Evolutionary conservation across 148 eudicot species (phyloP).

Genomic region (Amaranthus palmeri): DNA sequence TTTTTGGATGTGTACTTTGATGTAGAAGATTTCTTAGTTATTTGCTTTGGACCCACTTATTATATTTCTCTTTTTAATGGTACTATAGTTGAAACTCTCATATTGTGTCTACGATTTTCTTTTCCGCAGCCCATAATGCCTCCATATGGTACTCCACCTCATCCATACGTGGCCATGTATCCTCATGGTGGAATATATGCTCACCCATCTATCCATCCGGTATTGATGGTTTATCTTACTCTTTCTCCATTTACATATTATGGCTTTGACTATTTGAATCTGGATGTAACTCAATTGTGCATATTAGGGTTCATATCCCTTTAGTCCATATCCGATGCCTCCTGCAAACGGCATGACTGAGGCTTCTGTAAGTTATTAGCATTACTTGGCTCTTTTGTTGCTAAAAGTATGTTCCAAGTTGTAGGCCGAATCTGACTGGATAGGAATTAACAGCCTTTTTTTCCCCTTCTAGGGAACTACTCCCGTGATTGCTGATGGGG

Average conservation of each 20-base stretch:
- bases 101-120: slow-evolving; percentile 12
- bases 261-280: neutral
- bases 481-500: slow-evolving; percentile 58
- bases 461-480: slow-evolving; percentile 51
- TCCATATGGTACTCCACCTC: slow-evolving; percentile 99
- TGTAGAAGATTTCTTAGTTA: neutral
- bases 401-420: neutral
- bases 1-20: neutral
- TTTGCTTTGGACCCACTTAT: neutral
- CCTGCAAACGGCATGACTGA: slow-evolving; percentile 85
- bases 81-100: slow-evolving; percentile 1
- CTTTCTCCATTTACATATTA: slow-evolving; percentile 2
- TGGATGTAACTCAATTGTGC: neutral
- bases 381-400: neutral
- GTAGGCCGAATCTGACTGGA: neutral
- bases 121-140: slow-evolving; percentile 80
- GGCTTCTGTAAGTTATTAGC: slow-evolving; percentile 68
- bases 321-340: slow-evolving; percentile 85
- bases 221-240: slow-evolving; percentile 25
- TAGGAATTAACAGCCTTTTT: slow-evolving; percentile 11
- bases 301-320: slow-evolving; percentile 88
- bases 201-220: slow-evolving; percentile 97
- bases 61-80: neutral
- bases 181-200: slow-evolving; percentile 94
- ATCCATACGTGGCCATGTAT: slow-evolving; percentile 98